These are phyloP conservation scores for Silene latifolia DNA, from an alignment of 148 eudicot species.

Conservation along the genomic window DNA sequence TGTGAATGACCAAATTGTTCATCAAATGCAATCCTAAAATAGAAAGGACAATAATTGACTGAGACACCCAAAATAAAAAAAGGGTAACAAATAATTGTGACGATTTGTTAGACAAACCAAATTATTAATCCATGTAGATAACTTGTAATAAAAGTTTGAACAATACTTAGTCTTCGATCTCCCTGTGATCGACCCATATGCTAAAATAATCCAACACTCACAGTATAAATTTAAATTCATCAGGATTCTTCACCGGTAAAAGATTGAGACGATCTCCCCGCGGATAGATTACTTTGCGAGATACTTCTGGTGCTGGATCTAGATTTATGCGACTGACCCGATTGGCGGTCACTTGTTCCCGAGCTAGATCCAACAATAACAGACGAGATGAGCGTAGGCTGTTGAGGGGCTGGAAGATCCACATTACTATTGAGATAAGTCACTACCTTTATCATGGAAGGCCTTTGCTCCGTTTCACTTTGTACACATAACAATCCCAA, in stretches of 20 bases:
- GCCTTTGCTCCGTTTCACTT: conserved; percentile 1
- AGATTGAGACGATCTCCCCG: neutral
- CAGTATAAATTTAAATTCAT: too few species aligned
- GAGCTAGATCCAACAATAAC: neutral
- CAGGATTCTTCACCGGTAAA: neutral
- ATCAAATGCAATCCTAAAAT: too few species aligned
- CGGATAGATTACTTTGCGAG: neutral
- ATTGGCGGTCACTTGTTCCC: neutral
- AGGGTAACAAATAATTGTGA: too few species aligned
- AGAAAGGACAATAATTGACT: too few species aligned
- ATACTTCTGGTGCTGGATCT: neutral
- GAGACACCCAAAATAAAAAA: too few species aligned
- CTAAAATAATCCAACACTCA: too few species aligned
- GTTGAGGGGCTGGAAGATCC: conserved; percentile 1
- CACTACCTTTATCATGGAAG: neutral
- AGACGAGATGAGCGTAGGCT: neutral
- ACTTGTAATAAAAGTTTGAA: too few species aligned
- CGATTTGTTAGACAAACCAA: too few species aligned
- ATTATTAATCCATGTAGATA: too few species aligned
- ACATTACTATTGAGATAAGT: conserved; percentile 6
- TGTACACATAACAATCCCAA: conserved; percentile 10
- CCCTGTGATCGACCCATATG: too few species aligned
- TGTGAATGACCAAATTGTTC: too few species aligned
- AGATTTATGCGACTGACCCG: neutral
- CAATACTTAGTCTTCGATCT: too few species aligned